phyloP scores from a whole-genome alignment of 345 rosid genomes.

The Salix viminalis region DNA sequence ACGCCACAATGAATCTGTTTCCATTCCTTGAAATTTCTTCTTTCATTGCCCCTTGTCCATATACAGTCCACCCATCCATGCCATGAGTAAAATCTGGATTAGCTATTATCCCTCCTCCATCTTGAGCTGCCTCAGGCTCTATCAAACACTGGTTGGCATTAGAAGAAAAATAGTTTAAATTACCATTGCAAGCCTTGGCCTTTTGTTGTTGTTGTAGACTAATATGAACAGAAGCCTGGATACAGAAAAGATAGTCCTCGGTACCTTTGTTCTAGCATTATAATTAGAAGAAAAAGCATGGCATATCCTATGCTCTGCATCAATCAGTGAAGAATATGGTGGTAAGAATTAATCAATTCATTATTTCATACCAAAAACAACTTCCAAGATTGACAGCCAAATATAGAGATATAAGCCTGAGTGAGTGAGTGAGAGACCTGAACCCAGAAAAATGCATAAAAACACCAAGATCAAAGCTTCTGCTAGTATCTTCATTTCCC shows the following conservation, averaged over 20 bases:
- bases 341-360: not conserved
- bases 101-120: constrained; percentile 47
- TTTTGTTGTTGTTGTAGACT: too few relatives aligned
- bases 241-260: not conserved
- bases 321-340: not conserved
- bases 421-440: constrained; percentile 11
- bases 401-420: too few relatives aligned
- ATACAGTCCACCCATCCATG: constrained; percentile 33
- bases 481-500: constrained; percentile 17
- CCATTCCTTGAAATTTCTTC: constrained; percentile 23
- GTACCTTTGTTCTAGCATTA: constrained; percentile 56
- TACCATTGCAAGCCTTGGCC: too few relatives aligned
- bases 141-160: constrained; percentile 49
- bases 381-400: too few relatives aligned
- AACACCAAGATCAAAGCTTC: constrained; percentile 14
- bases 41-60: constrained; percentile 31
- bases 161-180: too few relatives aligned
- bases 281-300: constrained; percentile 35
- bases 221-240: too few relatives aligned
- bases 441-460: constrained; percentile 14
- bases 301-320: constrained; percentile 22
- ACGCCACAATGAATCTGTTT: constrained; percentile 30
- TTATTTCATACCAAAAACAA: too few relatives aligned
- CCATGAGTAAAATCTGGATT: constrained; percentile 46
- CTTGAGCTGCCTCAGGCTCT: constrained; percentile 43